A percentile compares a stretch with the other conserved stretches of the same genome.
These are phyloP conservation scores for Globisporangium okanoganense DNA, from an alignment of 352 stramenopile genomes.

Conservation along the genomic window DNA sequence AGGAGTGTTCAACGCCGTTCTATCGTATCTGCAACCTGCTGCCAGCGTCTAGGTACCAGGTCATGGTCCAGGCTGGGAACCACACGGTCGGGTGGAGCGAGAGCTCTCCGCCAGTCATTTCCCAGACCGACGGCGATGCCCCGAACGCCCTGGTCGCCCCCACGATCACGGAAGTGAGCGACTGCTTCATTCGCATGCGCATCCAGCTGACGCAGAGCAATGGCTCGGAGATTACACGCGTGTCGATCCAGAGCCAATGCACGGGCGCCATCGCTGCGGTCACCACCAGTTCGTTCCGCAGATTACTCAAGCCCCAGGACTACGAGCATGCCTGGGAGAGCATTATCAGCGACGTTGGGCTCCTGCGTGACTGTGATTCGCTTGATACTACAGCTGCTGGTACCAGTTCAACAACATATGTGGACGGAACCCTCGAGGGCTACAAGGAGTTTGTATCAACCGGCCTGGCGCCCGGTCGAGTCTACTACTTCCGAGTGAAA, in stretches of 20 bases:
- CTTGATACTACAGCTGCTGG: neutral
- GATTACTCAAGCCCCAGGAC: conserved; percentile 29
- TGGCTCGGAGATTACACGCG: conserved; percentile 24
- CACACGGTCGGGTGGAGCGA: conserved; percentile 41
- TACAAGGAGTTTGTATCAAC: conserved; percentile 28
- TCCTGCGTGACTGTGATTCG: conserved; percentile 22
- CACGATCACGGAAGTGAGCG: conserved; percentile 29
- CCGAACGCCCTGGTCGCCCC: conserved; percentile 40
- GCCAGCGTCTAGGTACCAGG: conserved; percentile 36
- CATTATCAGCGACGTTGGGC: conserved; percentile 22
- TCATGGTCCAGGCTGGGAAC: conserved; percentile 43
- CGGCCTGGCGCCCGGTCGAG: conserved; percentile 32
- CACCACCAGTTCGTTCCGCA: conserved; percentile 27
- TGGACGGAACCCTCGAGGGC: conserved; percentile 7
- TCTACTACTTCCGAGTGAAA: conserved; percentile 52
- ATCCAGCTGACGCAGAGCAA: conserved; percentile 39
- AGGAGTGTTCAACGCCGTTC: conserved; percentile 18
- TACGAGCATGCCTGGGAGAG: conserved; percentile 31
- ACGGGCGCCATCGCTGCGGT: conserved; percentile 27
- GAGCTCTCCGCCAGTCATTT: conserved; percentile 14
- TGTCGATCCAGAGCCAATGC: conserved; percentile 42
- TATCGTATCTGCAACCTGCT: conserved; percentile 37
- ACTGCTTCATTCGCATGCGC: conserved; percentile 36
- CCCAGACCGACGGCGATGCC: conserved; percentile 37
- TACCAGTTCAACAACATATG: no score